Evolutionary conservation across 1,284 basidiomycete genomes (phyloP).

Genomic region (Pseudomicrostroma phylloplanum): DNA sequence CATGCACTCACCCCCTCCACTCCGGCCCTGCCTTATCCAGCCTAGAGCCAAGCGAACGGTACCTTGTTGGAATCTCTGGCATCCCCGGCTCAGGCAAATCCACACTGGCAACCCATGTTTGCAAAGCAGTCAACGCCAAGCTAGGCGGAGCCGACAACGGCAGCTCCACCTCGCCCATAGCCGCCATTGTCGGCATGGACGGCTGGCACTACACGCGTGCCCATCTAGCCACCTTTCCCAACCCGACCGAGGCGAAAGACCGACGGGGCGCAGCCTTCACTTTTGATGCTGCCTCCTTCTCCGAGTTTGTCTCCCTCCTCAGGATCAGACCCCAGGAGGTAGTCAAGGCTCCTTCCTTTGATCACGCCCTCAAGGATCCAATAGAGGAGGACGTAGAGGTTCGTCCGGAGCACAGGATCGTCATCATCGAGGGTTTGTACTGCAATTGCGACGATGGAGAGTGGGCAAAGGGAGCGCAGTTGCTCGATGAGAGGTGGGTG

Average conservation of each 20-base stretch:
- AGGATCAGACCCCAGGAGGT: neutral
- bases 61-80: constrained; percentile 70
- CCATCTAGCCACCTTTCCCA: constrained; percentile 64
- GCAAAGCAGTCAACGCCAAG: constrained; percentile 43
- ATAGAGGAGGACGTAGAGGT: constrained; percentile 56
- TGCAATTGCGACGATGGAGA: constrained; percentile 65
- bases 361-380: constrained; percentile 61
- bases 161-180: constrained; percentile 33
- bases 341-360: constrained; percentile 59
- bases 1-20: neutral
- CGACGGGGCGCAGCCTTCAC: constrained; percentile 46
- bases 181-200: constrained; percentile 67
- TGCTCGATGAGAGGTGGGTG: constrained; percentile 74
- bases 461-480: constrained; percentile 64
- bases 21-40: constrained; percentile 46
- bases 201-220: constrained; percentile 66
- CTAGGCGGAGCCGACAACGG: neutral
- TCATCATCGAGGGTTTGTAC: constrained; percentile 80
- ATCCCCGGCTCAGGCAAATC: constrained; percentile 80
- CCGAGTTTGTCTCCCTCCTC: constrained; percentile 27
- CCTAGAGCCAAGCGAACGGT: constrained; percentile 55
- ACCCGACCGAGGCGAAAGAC: constrained; percentile 48
- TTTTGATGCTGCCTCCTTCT: constrained; percentile 39
- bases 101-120: constrained; percentile 61
- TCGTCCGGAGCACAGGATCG: constrained; percentile 62